A percentile compares a stretch with the other conserved stretches of the same genome.
These are phyloP conservation scores for Kazachstania bromeliacearum DNA, from an alignment of 805 yeast species.

Conservation along the genomic window DNA sequence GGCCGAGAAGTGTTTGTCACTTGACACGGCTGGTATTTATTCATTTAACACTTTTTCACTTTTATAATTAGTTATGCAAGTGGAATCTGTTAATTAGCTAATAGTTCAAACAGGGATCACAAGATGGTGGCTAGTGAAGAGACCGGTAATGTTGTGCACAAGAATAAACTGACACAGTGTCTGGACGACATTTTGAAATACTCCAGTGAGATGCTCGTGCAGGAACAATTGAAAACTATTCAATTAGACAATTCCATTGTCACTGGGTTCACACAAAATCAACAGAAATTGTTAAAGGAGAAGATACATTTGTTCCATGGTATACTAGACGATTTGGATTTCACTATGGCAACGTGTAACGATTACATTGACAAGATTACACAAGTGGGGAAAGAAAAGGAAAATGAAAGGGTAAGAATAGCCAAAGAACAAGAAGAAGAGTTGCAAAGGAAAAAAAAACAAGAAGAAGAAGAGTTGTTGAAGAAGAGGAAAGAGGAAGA, in stretches of 20 bases:
- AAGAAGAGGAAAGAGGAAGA: conserved; percentile 1
- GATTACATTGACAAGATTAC: conserved; percentile 25
- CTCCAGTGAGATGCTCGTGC: conserved; percentile 29
- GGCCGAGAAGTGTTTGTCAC: too few species aligned
- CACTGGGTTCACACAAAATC: conserved; percentile 21
- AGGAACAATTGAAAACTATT: conserved; percentile 29
- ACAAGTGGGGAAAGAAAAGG: conserved; percentile 26
- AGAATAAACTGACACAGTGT: conserved; percentile 25
- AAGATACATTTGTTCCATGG: conserved; percentile 23
- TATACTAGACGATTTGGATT: conserved; percentile 26
- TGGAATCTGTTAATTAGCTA: too few species aligned
- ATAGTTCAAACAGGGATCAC: too few species aligned
- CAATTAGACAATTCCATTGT: conserved; percentile 21
- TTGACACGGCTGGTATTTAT: too few species aligned
- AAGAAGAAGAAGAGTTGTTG: conserved; percentile 5
- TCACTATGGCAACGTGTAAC: conserved; percentile 20
- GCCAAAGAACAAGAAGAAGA: conserved; percentile 8
- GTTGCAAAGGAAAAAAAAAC: conserved; percentile 7
- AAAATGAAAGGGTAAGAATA: conserved; percentile 11
- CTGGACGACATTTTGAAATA: conserved; percentile 27
- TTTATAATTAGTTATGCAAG: too few species aligned
- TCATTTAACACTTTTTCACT: too few species aligned
- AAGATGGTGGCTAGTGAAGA: neutral
- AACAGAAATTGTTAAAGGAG: conserved; percentile 21
- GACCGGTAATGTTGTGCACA: conserved; percentile 7